Percentiles rank a stretch among this genome's conserved stretches.
Evolutionary conservation across 1,284 basidiomycete genomes (phyloP).

Genomic region (Mrakiaceae sp.): DNA sequence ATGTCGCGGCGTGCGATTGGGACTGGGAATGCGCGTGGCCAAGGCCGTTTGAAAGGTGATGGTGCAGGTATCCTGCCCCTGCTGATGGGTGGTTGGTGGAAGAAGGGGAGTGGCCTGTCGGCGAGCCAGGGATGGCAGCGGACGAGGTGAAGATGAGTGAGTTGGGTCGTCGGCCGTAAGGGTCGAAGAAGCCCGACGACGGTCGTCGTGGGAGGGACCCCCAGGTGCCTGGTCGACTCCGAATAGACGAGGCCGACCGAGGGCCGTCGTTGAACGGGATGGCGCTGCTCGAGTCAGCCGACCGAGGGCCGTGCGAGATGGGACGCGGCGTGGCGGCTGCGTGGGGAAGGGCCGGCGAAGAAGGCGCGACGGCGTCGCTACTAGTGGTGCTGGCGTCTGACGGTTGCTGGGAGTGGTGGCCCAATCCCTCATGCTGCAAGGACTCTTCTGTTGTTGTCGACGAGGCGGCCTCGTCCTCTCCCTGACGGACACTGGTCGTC

Average conservation of each 20-base stretch:
- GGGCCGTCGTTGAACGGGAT: not conserved
- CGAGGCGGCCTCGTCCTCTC: no score
- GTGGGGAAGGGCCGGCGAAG: not conserved
- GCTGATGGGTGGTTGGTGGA: not conserved
- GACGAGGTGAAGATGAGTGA: constrained; percentile 16
- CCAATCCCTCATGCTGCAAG: no score
- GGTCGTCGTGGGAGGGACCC: constrained; percentile 9
- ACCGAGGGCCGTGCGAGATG: not conserved
- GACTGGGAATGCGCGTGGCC: not conserved
- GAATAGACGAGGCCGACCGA: not conserved
- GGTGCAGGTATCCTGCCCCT: no score
- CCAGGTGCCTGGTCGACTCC: no score
- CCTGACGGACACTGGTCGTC: no score
- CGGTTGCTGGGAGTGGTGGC: no score
- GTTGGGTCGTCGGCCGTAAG: constrained; percentile 12
- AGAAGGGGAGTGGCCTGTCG: not conserved
- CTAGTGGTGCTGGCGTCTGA: no score
- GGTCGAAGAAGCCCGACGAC: constrained; percentile 17
- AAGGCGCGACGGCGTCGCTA: no score
- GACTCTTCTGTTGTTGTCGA: no score
- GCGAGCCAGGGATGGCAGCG: not conserved
- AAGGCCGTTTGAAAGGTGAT: no score
- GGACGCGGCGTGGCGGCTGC: not conserved
- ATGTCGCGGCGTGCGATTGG: not conserved
- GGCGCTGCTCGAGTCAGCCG: not conserved